Base-by-base conservation (phyloP, 257 asterid genomes). In the Capsicum rhomboideum region DNA sequence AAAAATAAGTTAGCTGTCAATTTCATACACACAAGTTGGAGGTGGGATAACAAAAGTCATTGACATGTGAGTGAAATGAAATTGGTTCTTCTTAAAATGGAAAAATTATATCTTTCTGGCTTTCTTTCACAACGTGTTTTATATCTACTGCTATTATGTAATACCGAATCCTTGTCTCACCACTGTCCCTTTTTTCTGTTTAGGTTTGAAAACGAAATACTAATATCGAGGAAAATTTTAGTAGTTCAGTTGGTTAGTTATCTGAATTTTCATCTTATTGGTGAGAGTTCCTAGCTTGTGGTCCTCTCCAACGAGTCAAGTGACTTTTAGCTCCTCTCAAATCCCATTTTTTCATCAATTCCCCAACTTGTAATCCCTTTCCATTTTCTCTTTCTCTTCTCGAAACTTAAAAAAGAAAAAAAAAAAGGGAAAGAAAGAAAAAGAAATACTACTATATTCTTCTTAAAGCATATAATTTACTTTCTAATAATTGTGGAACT, bases 21-120 rank as follows among this genome's bases (percentile, higher is more conserved):
- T 55, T 89, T 93, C 95, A 89, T 52, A 86, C 75, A 89, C 69
- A 88, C 93, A 90, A 87, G 69, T 90, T 82, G 92, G 92, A 88
- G 88, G 78, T 87, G 59, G 40, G 44, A 59, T 89, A 89, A 85
- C 86, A 90, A 86, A 82, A 82, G 78, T 84, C 72, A 64, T 84
- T 84, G 86, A 83, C 96, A 93, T 89, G 96, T 91, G 97, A 89
- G 85, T 28, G 80, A 88, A 55, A 85, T 77, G 42, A 89, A 59
- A 79, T 86, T 86, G 90, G 89, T 88, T 91, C 82, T 80, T 93
- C 88, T 40, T 52, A 34, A 79, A 80, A 88, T 87, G 90, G 88
- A 88, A 61, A 34, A 21, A 44, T 78, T 85, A 66, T 56, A 83
- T 84, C 85, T 86, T 84, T 84, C 54, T 10, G 63, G 17, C 44